These are phyloP conservation scores for Ilyonectria sp. DNA, from an alignment of 2,329 filamentous ascomycete species.

Conservation along the genomic window DNA sequence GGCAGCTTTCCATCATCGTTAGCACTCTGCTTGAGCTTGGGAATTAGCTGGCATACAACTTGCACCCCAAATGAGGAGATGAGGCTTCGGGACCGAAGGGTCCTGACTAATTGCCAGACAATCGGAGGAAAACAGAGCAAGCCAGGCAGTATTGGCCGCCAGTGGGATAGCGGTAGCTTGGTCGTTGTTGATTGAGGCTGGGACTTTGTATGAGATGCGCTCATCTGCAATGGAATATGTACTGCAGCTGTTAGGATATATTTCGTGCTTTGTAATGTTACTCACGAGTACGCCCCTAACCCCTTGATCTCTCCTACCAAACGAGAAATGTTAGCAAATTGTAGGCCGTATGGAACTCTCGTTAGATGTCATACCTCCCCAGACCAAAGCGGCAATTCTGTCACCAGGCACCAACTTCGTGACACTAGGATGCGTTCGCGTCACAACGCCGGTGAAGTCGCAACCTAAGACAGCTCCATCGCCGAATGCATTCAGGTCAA, in stretches of 20 bases:
- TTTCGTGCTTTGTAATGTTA: not conserved
- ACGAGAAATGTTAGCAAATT: not conserved
- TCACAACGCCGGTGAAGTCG: slow-evolving; percentile 55
- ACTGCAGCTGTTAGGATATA: slow-evolving; percentile 32
- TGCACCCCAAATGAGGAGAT: slow-evolving; percentile 58
- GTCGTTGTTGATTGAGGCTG: slow-evolving; percentile 41
- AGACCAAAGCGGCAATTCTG: slow-evolving; percentile 43
- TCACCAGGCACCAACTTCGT: slow-evolving; percentile 34
- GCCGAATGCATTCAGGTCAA: slow-evolving; percentile 56
- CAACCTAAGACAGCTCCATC: slow-evolving; percentile 54
- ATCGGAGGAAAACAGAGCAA: slow-evolving; percentile 55
- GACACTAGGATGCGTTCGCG: slow-evolving; percentile 45
- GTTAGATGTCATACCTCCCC: slow-evolving; percentile 42
- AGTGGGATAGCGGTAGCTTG: slow-evolving; percentile 56
- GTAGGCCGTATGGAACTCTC: not conserved
- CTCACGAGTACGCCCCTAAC: slow-evolving; percentile 52
- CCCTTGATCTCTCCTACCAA: slow-evolving; percentile 45
- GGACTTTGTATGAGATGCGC: slow-evolving; percentile 56
- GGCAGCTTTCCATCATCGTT: slow-evolving; percentile 30
- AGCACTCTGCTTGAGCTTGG: not conserved
- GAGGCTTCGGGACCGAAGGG: not conserved
- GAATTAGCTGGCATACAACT: slow-evolving; percentile 51
- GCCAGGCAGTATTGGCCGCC: slow-evolving; percentile 55
- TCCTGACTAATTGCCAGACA: slow-evolving; percentile 50
- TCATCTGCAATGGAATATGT: slow-evolving; percentile 58